Evolutionary conservation across 306 rosid species (phyloP).

Genomic region (Prunus armeniaca): DNA sequence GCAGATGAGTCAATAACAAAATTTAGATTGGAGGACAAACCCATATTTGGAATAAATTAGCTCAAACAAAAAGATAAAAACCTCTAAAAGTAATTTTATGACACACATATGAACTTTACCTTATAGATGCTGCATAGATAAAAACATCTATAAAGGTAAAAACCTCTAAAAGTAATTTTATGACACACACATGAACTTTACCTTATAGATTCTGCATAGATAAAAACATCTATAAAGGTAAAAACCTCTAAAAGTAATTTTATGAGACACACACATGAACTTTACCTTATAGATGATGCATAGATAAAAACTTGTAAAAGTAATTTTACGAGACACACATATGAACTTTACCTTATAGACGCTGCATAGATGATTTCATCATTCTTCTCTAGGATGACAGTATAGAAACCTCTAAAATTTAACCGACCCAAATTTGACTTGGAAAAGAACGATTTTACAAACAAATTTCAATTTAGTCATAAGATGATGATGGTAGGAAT

Average conservation of each 20-base stretch:
- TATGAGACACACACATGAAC: neutral
- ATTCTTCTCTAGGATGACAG: constrained; percentile 34
- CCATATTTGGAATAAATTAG: too few species aligned
- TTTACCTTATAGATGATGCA: constrained; percentile 40
- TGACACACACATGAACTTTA: neutral
- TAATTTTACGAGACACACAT: neutral
- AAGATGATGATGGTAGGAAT: too few species aligned
- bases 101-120: neutral
- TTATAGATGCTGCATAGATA: neutral
- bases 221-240: constrained; percentile 19
- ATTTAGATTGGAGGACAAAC: too few species aligned
- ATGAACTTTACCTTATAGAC: constrained; percentile 27
- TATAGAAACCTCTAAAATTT: constrained; percentile 32
- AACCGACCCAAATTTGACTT: constrained; percentile 32
- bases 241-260: constrained; percentile 7
- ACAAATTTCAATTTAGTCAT: neutral
- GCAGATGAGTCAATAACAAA: too few species aligned
- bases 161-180: neutral
- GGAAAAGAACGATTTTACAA: neutral
- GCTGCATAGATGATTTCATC: constrained; percentile 37
- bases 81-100: too few species aligned
- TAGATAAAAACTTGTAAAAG: constrained; percentile 8
- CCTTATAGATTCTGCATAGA: constrained; percentile 38
- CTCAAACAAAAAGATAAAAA: too few species aligned
- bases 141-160: neutral